Base-by-base conservation (phyloP, 345 rosid species). In the Ailanthus altissimus region DNA sequence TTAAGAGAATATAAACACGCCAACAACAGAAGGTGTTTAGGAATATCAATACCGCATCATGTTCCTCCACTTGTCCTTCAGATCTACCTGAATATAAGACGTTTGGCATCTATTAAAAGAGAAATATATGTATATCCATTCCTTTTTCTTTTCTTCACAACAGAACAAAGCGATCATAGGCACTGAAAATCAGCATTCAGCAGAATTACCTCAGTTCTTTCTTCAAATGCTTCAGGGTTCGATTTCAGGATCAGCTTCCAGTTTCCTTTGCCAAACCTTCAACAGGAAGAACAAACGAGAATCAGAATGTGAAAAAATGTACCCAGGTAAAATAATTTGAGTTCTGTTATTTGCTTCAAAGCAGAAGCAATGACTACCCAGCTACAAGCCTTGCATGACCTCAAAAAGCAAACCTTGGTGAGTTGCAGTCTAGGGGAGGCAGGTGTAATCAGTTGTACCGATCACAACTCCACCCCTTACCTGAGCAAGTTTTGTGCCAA, bases 61-160 rank as follows among this genome's bases (percentile, higher is more conserved):
- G 58, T 88, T 89, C 78, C 93, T 86, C 96, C 96, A 91, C 32
- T 89, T 88, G 75, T 91, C 93, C 82, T 91, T 91, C 76, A 91
- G 80, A 81, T 89, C 90, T 62, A 83, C 92, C 90, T 89, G 74
- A 77, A 49, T 28, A 72, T 36, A 77, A 32, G 28, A 58, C 18
- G n/a, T 8, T 42, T 18, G 0, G 32, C 8, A 21, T 46, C 67
- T 66, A 77, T 51, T 26, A 10, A 68, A 26, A 51, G 3, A 64
- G 46, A 0, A 40, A 50, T 47, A 10, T 10, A 38, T 32, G 38
- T 32, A 32, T 32, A 32, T 32, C 1, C 38, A 3, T 32, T 32
- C 38, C 38, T 32, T 32, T 32, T 32, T 32, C 3, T 32, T 32
- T 32, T 1, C 38, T 32, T 15, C 23, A 4, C 6, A 38, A 16